Evolutionary conservation across 108 stramenopile genomes (phyloP).

Genomic region (Ochromonas danica): DNA sequence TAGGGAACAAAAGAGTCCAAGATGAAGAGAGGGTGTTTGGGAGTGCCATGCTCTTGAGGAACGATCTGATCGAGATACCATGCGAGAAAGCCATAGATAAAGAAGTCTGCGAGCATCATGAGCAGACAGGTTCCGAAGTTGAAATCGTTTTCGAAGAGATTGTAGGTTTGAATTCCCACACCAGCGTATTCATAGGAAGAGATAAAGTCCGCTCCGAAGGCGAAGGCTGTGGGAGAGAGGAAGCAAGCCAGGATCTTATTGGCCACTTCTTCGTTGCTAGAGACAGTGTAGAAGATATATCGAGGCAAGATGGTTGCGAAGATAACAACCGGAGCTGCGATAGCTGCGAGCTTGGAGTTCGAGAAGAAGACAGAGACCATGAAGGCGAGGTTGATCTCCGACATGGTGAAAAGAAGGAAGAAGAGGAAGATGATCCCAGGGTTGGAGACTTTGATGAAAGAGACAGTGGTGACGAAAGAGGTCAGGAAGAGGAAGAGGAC

Average conservation of each 20-base stretch:
- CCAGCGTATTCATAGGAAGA: conserved; percentile 65
- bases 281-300: background rate
- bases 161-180: conserved; percentile 53
- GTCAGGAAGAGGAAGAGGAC: conserved; percentile 50
- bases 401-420: conserved; percentile 50
- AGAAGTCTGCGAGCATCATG: conserved; percentile 43
- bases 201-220: conserved; percentile 66
- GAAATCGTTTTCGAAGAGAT: conserved; percentile 56
- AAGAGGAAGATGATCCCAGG: conserved; percentile 44
- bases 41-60: conserved; percentile 45
- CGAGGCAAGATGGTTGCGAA: conserved; percentile 60
- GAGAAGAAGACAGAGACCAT: conserved; percentile 55
- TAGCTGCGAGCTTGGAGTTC: conserved; percentile 58
- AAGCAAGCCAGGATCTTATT: conserved; percentile 54
- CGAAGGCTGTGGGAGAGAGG: conserved; percentile 61
- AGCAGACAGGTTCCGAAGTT: conserved; percentile 47
- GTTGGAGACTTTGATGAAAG: conserved; percentile 44
- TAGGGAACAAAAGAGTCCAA: conserved; percentile 2
- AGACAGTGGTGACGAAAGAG: conserved; percentile 25
- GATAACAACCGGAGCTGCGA: conserved; percentile 56
- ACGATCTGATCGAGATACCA: conserved; percentile 52
- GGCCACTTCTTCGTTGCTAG: background rate
- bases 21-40: conserved; percentile 39
- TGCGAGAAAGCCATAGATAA: conserved; percentile 38
- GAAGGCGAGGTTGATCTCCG: conserved; percentile 42